Percentiles rank a stretch among this genome's conserved stretches.
Evolutionary conservation across 2,329 filamentous ascomycete genomes (phyloP).

Genomic region (Ceratocystis cacaofunesta): DNA sequence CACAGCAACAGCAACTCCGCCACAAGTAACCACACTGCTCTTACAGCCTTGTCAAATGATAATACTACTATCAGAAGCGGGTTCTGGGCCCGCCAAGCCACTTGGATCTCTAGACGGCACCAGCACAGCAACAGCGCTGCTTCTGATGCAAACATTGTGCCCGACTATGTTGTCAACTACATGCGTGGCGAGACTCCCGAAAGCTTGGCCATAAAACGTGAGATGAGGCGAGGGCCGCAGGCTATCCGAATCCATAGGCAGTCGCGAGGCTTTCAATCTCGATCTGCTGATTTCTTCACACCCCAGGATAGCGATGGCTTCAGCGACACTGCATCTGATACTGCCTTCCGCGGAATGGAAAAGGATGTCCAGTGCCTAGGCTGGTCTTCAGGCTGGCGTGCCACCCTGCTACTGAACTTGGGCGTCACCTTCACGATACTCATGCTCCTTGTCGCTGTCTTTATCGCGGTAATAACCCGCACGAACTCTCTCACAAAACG

Average conservation of each 20-base stretch:
- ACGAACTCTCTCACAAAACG: conserved; percentile 25
- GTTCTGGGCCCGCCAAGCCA: conserved; percentile 14
- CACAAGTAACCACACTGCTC: conserved; percentile 13
- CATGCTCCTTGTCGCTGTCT: conserved; percentile 24
- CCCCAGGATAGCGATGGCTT: conserved; percentile 17
- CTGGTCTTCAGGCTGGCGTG: conserved; percentile 33
- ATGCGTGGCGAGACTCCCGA: conserved; percentile 41
- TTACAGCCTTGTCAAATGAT: conserved; percentile 1
- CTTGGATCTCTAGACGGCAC: conserved; percentile 8
- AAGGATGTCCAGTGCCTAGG: conserved; percentile 16
- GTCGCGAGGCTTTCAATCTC: conserved; percentile 22
- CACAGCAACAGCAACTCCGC: conserved; percentile 6
- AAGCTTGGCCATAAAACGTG: conserved; percentile 32
- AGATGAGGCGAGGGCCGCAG: conserved; percentile 20
- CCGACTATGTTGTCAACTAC: conserved; percentile 42
- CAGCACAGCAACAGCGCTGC: conserved; percentile 20
- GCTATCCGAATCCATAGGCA: conserved; percentile 12
- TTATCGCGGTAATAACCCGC: conserved; percentile 27
- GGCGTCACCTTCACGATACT: conserved; percentile 9
- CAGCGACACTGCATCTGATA: background rate
- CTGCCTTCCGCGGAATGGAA: conserved; percentile 8
- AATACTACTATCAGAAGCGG: conserved; percentile 11
- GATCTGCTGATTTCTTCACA: conserved; percentile 25
- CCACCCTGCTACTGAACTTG: conserved; percentile 31
- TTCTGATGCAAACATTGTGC: conserved; percentile 33